These are phyloP conservation scores for Metarhizium sp. DNA, from an alignment of 2,329 filamentous ascomycete genomes.

Conservation along the genomic window DNA sequence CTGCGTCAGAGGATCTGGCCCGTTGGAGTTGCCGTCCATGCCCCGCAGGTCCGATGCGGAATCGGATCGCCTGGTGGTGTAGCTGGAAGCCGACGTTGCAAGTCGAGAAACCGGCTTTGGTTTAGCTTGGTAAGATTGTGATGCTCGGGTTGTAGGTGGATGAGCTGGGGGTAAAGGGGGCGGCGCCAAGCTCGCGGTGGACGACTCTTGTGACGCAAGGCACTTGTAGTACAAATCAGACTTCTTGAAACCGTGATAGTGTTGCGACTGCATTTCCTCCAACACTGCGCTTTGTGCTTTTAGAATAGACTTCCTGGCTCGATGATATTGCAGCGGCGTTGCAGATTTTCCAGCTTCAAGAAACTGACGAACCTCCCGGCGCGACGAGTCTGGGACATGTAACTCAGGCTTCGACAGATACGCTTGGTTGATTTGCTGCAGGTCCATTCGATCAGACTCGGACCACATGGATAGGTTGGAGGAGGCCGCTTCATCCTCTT, in stretches of 20 bases:
- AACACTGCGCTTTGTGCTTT: constrained; percentile 74
- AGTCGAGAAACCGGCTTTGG: constrained; percentile 32
- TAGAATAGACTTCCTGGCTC: constrained; percentile 72
- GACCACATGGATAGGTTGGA: constrained; percentile 61
- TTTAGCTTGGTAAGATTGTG: constrained; percentile 32
- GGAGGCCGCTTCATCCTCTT: constrained; percentile 53
- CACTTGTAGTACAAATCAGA: constrained; percentile 97
- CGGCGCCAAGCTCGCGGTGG: constrained; percentile 3
- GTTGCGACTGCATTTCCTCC: constrained; percentile 70
- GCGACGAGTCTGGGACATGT: constrained; percentile 61
- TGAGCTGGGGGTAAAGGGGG: constrained; percentile 6
- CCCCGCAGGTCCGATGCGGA: constrained; percentile 39
- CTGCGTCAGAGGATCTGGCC: constrained; percentile 28
- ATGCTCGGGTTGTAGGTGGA: constrained; percentile 17
- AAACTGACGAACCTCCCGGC: constrained; percentile 64
- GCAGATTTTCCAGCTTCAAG: constrained; percentile 68
- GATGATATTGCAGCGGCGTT: constrained; percentile 71
- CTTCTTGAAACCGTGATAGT: constrained; percentile 80
- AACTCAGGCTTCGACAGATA: constrained; percentile 80
- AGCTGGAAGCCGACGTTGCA: constrained; percentile 26
- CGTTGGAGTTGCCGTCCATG: constrained; percentile 26
- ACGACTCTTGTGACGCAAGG: constrained; percentile 72
- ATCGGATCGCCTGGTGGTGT: constrained; percentile 30
- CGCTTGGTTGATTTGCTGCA: constrained; percentile 83
- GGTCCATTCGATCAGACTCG: constrained; percentile 74